Base-by-base conservation (phyloP, 164 flowering plant genomes). In the Umbilicus rupestris region DNA sequence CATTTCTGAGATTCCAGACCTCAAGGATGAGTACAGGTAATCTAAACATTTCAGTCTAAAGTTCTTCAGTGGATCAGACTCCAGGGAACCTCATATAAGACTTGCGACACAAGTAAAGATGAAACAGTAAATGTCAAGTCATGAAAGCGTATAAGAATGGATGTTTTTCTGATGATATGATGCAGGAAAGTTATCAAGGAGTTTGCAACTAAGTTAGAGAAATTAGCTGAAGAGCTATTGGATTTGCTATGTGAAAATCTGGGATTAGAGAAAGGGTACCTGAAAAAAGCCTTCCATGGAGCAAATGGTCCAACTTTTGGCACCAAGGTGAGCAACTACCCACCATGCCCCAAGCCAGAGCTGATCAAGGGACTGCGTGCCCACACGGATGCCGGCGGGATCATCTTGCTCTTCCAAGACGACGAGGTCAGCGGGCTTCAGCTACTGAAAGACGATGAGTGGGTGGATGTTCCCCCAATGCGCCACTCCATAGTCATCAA, bases 361-460 rank as follows among this genome's bases (percentile, higher is more conserved):
- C 80, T 85, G 22, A 73, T 93, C 76, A 93, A 87, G 77, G 98
- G 98, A 1, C 92, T 90, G 14, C 71, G 98, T 5, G 92, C 93
- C 37, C 98, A 92, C 81, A 90, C 98, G 20, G 97, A 92, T 58
- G 98, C 98, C 20, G 98, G 98, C 3, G 97, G 96, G 69, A 66
- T 90, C 76, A 84, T 92, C 68, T 71, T 88, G 2, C 89, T 93
- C 66, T 88, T 93, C 85, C 97, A 88, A 60, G 97, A 93, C 67
- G 90, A 84, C 74, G 71, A 75, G 49, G 97, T 92, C 70, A 79
- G 90, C 44, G 97, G 98, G 45, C 93, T 93, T 28, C 98, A 93
- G 76, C 90, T 93, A 37, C 88, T 88, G 65, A 93, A 93, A 64
- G 97, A 85, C 46, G 94, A 78, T 22, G 33, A 83, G 44, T 92